These are phyloP conservation scores for Aspergillus bertholletiae DNA, from an alignment of 495 filamentous ascomycete species.

Conservation along the genomic window DNA sequence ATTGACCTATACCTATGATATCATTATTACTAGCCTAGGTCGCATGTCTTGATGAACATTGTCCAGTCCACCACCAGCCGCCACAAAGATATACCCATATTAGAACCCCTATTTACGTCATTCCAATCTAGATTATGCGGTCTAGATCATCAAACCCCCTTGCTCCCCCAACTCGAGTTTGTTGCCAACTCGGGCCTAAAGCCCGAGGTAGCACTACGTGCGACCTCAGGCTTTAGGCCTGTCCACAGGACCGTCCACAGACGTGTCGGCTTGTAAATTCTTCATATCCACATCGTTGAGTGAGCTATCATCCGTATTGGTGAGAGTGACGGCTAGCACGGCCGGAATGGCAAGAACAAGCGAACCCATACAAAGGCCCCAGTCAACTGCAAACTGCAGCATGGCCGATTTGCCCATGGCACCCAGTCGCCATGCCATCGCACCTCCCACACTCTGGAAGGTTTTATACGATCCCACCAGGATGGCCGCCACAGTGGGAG, in stretches of 20 bases:
- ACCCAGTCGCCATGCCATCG: not conserved
- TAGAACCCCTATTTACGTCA: too few relatives aligned
- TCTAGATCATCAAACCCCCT: too few relatives aligned
- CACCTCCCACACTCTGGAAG: not conserved
- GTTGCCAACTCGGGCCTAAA: too few relatives aligned
- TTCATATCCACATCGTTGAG: not conserved
- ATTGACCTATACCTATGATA: too few relatives aligned
- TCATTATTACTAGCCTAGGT: too few relatives aligned
- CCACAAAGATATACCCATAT: too few relatives aligned
- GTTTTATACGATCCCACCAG: conserved; percentile 1
- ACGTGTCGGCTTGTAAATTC: not conserved
- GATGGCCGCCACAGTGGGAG: not conserved
- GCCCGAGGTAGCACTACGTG: too few relatives aligned
- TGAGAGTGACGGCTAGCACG: not conserved
- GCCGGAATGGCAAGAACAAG: not conserved
- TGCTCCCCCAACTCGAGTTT: too few relatives aligned
- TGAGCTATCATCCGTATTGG: not conserved
- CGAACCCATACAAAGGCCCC: conserved; percentile 29
- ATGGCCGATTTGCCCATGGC: not conserved
- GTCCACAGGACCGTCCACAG: not conserved
- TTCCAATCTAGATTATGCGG: too few relatives aligned
- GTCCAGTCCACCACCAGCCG: too few relatives aligned
- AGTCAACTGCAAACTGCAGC: conserved; percentile 6
- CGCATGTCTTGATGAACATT: too few relatives aligned
- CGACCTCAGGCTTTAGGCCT: too few relatives aligned